Base-by-base conservation (phyloP, 192 early-diverging fungal genomes). In the Ambispora gerdemannii region DNA sequence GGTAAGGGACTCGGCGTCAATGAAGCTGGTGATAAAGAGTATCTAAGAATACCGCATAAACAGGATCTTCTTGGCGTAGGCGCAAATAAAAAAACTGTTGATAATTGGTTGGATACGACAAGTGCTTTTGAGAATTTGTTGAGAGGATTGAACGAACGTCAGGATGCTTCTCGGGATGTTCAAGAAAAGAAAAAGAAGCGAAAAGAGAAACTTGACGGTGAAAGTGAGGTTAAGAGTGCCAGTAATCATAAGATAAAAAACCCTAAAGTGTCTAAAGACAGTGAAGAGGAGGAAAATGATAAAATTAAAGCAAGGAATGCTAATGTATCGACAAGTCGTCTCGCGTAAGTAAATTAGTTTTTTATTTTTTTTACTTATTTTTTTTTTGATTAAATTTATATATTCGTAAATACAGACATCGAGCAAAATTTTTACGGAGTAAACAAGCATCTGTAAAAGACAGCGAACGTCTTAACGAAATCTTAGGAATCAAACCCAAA, bases 81-180 rank as follows among this genome's bases (percentile, higher is more conserved):
- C 22, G 94, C 95, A 0, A 90, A 89, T 50, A 88, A 87, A 67
- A 93, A 93, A 33, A 89, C 87, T 7, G 85, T 82, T 32, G 91
- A 96, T 72, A 97, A 97, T 77, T 98, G 96, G 96, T 84, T 98
- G 19, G 95, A 91, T 61, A 94, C 95, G 76, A 86, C 94, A 4
- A 88, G 84, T 64, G 96, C 92, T 0, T 97, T 96, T 72, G 84
- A 86, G 8, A 81, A 81, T 36, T 82, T 98, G 19, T 82, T 98
- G 71, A 84, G 83, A 49, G 84, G 88, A n/a, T 78, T 98, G 35
- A 94, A 95, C 73, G 76, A 86, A 33, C 83, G 83, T 24, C 72
- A 77, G 11, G 76, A 79, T 59, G 72, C 65, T 1, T 77, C 80
- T 27, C 60, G 77, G n/a, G 78, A 79, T 31, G 73, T 73, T 74